Conservation (phyloP, 257 asterid genomes). For the Scutellaria galericulata region DNA sequence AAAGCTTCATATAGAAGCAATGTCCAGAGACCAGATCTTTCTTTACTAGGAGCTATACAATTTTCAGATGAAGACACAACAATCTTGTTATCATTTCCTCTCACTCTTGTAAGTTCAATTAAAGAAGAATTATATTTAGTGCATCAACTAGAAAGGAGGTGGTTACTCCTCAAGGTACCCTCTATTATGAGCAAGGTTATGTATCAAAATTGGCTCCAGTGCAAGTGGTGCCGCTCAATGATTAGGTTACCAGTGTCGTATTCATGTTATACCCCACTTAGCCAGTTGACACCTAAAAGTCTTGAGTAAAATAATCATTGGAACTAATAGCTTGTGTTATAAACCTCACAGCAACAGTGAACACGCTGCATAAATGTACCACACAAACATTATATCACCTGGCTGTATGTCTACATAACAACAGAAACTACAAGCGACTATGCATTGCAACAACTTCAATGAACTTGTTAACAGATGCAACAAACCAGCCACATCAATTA, state of each 20-base stretch:
- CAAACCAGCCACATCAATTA: background rate
- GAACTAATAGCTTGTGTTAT: background rate
- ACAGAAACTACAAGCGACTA: background rate
- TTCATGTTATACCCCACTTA: too few species aligned
- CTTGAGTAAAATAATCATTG: background rate
- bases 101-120: background rate
- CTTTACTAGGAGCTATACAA: too few species aligned
- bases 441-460: background rate
- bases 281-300: too few species aligned
- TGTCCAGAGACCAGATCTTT: background rate
- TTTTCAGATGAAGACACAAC: background rate
- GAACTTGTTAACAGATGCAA: conserved; percentile 15
- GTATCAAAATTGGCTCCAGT: background rate
- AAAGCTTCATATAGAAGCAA: too few species aligned
- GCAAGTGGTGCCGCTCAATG: background rate
- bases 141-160: background rate
- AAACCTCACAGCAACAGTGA: background rate
- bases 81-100: background rate
- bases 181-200: background rate
- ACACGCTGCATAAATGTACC: background rate
- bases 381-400: background rate
- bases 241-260: too few species aligned
- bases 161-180: background rate
- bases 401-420: background rate
- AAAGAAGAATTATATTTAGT: background rate